Percentiles rank a stretch among this genome's conserved stretches.
Conservation (phyloP, 2,329 filamentous ascomycete genomes). For the Chrysoporthe cubensis region DNA sequence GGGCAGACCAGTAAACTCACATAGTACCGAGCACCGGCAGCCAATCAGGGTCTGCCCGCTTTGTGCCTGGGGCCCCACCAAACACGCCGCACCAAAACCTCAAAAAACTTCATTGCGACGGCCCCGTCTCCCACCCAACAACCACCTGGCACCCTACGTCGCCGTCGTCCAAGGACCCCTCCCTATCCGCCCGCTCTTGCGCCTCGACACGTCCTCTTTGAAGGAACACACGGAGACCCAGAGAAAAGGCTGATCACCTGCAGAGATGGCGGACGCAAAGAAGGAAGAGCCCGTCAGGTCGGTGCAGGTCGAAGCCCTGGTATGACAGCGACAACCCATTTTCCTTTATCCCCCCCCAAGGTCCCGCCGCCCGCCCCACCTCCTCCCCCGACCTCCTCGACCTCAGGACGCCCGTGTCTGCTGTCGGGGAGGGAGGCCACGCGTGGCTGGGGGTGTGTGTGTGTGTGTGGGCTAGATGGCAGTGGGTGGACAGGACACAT, state of each 20-base stretch:
- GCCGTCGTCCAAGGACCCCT: constrained; percentile 28
- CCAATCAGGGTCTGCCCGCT: constrained; percentile 6
- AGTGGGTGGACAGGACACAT: no score
- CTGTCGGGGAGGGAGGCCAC: not conserved
- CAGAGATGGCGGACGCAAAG: constrained; percentile 60
- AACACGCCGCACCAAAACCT: constrained; percentile 18
- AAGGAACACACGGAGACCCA: not conserved
- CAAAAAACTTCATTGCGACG: constrained; percentile 3
- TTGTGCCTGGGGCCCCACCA: constrained; percentile 9
- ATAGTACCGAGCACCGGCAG: not conserved
- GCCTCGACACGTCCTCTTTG: not conserved
- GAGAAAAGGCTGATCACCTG: constrained; percentile 31
- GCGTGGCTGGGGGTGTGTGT: no score
- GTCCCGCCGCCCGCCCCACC: constrained; percentile 32
- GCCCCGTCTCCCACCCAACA: not conserved
- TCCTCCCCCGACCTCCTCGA: constrained; percentile 31
- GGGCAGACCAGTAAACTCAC: no score
- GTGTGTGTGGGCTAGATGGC: no score
- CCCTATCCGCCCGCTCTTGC: constrained; percentile 30
- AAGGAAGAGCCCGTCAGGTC: constrained; percentile 78
- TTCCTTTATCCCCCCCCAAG: constrained; percentile 38
- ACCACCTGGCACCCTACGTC: constrained; percentile 7
- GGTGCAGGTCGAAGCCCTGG: constrained; percentile 93
- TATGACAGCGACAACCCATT: constrained; percentile 50
- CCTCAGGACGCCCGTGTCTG: not conserved